Evolutionary conservation across 805 yeast species (phyloP).

Genomic region (Tetrapisispora pingtungensis): DNA sequence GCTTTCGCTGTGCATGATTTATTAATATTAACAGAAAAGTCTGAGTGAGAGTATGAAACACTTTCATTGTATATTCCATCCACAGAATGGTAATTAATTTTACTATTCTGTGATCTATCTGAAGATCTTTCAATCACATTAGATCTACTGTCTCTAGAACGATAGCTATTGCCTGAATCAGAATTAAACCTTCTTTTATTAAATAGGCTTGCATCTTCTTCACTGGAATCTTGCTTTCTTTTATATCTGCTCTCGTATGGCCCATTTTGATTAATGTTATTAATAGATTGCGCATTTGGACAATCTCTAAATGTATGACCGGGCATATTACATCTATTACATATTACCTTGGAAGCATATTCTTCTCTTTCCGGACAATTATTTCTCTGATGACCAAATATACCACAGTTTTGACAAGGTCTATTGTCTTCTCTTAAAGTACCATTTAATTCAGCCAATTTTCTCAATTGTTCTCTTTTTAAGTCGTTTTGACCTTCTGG

Average conservation of each 20-base stretch:
- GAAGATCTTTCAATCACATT: neutral
- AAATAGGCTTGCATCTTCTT: neutral
- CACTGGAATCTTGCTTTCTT: neutral
- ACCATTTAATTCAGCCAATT: slow-evolving; percentile 89
- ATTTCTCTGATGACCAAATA: slow-evolving; percentile 51
- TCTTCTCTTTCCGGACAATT: slow-evolving; percentile 52
- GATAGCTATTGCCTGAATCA: neutral
- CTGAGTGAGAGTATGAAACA: too few relatives aligned
- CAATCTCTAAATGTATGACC: slow-evolving; percentile 93
- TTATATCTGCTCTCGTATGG: neutral
- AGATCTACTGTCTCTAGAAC: slow-evolving; percentile 1
- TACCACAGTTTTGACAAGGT: slow-evolving; percentile 56
- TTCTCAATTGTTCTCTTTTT: slow-evolving; percentile 83
- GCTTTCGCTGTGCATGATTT: too few relatives aligned
- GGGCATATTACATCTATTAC: slow-evolving; percentile 66
- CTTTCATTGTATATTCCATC: too few relatives aligned
- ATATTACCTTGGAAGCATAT: slow-evolving; percentile 48
- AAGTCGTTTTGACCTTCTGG: slow-evolving; percentile 92
- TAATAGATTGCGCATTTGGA: slow-evolving; percentile 15
- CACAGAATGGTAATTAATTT: neutral
- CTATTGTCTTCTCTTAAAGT: slow-evolving; percentile 74
- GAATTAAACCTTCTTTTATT: neutral
- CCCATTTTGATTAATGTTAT: neutral
- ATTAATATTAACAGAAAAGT: too few relatives aligned
- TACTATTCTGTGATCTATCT: neutral